Evolutionary conservation across 345 rosid species (phyloP).

Genomic region (Boechera retrofracta): DNA sequence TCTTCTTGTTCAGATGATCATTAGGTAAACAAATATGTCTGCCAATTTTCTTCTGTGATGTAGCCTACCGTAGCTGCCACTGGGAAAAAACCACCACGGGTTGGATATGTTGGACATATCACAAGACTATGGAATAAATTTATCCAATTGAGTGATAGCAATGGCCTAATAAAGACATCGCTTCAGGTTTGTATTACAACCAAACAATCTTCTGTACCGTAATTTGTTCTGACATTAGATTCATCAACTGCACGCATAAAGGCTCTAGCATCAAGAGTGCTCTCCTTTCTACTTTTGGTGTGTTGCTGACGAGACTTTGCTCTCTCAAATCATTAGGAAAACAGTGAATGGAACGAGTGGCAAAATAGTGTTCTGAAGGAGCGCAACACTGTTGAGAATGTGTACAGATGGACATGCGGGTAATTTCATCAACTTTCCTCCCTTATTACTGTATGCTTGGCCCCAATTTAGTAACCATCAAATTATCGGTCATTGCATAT

Average conservation of each 20-base stretch:
- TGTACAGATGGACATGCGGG: conserved; percentile 97
- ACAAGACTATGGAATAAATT: conserved; percentile 87
- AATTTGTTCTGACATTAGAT: not conserved
- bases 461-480: conserved; percentile 2
- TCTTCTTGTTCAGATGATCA: conserved; percentile 22
- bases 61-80: conserved; percentile 81
- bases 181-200: conserved; percentile 68
- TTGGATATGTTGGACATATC: conserved; percentile 89
- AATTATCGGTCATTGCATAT: not conserved
- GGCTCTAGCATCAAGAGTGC: conserved; percentile 1
- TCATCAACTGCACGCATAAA: conserved; percentile 1
- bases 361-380: conserved; percentile 72
- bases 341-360: conserved; percentile 87
- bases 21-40: conserved; percentile 3
- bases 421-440: conserved; percentile 41
- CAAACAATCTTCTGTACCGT: conserved; percentile 18
- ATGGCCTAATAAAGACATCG: conserved; percentile 56
- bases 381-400: conserved; percentile 91
- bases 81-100: conserved; percentile 78
- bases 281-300: conserved; percentile 1
- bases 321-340: conserved; percentile 59
- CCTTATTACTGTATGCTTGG: conserved; percentile 21
- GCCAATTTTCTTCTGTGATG: conserved; percentile 38
- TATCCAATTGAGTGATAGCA: conserved; percentile 72
- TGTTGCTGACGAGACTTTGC: conserved; percentile 29